Percentiles rank a stretch among this genome's conserved stretches.
Conservation (phyloP, 2,329 filamentous ascomycete genomes). For the Colletotrichum musicola region DNA sequence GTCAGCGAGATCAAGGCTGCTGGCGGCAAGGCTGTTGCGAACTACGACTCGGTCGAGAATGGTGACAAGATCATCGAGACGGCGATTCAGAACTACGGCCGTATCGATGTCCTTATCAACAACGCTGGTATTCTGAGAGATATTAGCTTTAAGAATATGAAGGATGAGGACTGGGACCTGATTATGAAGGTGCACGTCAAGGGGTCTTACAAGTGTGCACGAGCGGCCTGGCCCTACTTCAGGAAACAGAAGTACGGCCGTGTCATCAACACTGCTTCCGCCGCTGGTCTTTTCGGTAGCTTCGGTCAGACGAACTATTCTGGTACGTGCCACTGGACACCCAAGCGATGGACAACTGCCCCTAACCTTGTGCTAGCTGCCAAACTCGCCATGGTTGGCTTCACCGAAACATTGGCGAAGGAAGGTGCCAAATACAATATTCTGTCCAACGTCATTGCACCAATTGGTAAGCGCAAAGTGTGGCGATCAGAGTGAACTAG, state of each 20-base stretch:
- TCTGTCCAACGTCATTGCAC: constrained; percentile 92
- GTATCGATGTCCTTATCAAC: constrained; percentile 96
- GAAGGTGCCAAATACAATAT: constrained; percentile 99
- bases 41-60: constrained; percentile 95
- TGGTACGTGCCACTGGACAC: constrained; percentile 54
- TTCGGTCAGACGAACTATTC: constrained; percentile 98
- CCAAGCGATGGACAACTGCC: neutral
- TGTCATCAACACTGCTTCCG: constrained; percentile 97
- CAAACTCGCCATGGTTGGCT: constrained; percentile 94
- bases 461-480: constrained; percentile 67
- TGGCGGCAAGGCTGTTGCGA: constrained; percentile 95
- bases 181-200: constrained; percentile 93
- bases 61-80: constrained; percentile 96
- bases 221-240: constrained; percentile 97
- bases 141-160: constrained; percentile 99
- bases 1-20: constrained; percentile 86
- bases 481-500: constrained; percentile 13
- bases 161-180: constrained; percentile 95
- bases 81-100: constrained; percentile 83
- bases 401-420: constrained; percentile 97
- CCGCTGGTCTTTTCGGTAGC: constrained; percentile 93
- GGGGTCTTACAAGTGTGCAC: constrained; percentile 94
- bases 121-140: constrained; percentile 97
- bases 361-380: constrained; percentile 68
- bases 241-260: constrained; percentile 98